These are phyloP conservation scores for Alternaria sp. DNA, from an alignment of 2,329 filamentous ascomycete genomes.

Conservation along the genomic window DNA sequence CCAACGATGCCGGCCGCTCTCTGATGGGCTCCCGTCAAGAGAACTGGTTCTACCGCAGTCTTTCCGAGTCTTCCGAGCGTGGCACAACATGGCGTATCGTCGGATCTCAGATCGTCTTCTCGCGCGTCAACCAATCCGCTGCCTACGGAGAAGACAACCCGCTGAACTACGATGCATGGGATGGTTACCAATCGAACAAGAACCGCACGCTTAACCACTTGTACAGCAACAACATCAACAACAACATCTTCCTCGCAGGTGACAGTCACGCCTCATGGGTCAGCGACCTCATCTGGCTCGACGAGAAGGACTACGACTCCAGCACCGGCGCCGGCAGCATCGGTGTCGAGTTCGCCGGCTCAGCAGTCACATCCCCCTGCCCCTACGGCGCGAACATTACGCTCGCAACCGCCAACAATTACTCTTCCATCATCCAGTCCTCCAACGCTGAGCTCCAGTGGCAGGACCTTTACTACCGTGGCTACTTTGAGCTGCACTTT, in stretches of 20 bases:
- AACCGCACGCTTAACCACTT: constrained; percentile 73
- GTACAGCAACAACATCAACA: constrained; percentile 71
- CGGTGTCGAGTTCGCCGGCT: constrained; percentile 64
- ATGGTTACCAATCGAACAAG: constrained; percentile 72
- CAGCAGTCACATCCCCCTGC: constrained; percentile 68
- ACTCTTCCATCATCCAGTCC: constrained; percentile 38
- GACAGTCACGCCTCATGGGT: constrained; percentile 72
- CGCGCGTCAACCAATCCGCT: constrained; percentile 59
- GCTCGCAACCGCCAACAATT: constrained; percentile 58
- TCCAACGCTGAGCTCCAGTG: constrained; percentile 72
- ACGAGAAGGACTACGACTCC: constrained; percentile 49
- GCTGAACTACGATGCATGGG: constrained; percentile 65
- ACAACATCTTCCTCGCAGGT: constrained; percentile 76
- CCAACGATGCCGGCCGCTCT: constrained; percentile 69
- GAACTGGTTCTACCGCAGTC: constrained; percentile 64
- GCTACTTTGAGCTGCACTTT: constrained; percentile 72
- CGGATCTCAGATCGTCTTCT: constrained; percentile 74
- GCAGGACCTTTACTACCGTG: constrained; percentile 76
- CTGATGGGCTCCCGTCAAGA: constrained; percentile 78
- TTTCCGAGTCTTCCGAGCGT: constrained; percentile 66
- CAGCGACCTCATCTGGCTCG: constrained; percentile 55
- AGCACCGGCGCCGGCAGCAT: constrained; percentile 51
- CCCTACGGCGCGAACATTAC: constrained; percentile 67
- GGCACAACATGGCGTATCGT: constrained; percentile 74
- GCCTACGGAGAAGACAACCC: constrained; percentile 54